Conservation (phyloP, 2,329 filamentous ascomycete genomes). For the Colletotrichum aenigma region DNA sequence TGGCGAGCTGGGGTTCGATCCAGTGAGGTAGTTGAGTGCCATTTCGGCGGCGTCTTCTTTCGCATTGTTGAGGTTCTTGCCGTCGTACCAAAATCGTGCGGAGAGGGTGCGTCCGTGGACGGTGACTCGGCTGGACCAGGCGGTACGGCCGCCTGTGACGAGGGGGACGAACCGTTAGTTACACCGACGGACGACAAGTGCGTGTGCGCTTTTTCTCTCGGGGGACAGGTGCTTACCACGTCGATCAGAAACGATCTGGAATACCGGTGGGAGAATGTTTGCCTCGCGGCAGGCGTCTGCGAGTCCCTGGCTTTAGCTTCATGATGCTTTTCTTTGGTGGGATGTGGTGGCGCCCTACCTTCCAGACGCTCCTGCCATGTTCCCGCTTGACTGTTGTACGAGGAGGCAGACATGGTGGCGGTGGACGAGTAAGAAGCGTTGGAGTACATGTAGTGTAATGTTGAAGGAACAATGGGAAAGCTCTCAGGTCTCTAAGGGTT, state of each 20-base stretch:
- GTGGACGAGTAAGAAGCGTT: slow-evolving; percentile 13
- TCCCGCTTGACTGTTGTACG: slow-evolving; percentile 17
- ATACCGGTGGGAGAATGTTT: slow-evolving; percentile 61
- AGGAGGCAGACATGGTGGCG: slow-evolving; percentile 17
- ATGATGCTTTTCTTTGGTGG: not conserved
- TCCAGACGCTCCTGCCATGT: slow-evolving; percentile 63
- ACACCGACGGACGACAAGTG: not conserved
- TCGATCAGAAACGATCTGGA: slow-evolving; percentile 76
- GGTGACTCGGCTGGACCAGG: slow-evolving; percentile 85
- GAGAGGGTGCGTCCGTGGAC: slow-evolving; percentile 67
- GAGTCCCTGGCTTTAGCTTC: slow-evolving; percentile 13
- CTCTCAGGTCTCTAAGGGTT: not conserved
- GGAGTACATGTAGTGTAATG: slow-evolving; percentile 16
- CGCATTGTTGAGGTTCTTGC: slow-evolving; percentile 84
- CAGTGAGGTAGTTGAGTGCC: slow-evolving; percentile 65
- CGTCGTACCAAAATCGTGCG: slow-evolving; percentile 93
- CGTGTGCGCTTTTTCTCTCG: not conserved
- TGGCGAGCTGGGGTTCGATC: slow-evolving; percentile 44
- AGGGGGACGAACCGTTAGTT: not conserved
- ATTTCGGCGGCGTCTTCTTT: slow-evolving; percentile 91
- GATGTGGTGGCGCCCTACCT: slow-evolving; percentile 42
- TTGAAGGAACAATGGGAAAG: not conserved
- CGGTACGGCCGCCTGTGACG: slow-evolving; percentile 78
- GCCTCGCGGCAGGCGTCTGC: slow-evolving; percentile 62
- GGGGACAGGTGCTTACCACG: slow-evolving; percentile 58